These are phyloP conservation scores for Boletus sp. DNA, from an alignment of 768 basidiomycete genomes.

Conservation along the genomic window DNA sequence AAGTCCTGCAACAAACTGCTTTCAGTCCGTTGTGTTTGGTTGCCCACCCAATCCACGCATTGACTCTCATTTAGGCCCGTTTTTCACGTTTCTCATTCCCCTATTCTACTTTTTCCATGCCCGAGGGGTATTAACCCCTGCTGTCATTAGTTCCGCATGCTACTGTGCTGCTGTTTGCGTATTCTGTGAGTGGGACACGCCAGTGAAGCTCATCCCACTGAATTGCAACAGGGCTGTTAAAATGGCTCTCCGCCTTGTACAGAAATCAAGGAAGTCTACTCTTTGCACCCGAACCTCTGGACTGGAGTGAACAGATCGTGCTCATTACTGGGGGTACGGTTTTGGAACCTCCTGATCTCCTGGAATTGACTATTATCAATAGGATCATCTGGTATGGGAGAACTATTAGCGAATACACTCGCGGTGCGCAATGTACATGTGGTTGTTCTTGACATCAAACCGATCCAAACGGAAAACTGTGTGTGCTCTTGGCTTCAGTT, in stretches of 20 bases:
- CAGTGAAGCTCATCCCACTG: neutral
- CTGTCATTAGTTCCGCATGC: constrained; percentile 47
- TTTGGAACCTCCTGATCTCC: neutral
- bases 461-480: constrained; percentile 78
- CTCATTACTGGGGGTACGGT: constrained; percentile 86
- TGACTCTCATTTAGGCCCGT: constrained; percentile 56
- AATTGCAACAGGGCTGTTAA: constrained; percentile 53
- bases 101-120: constrained; percentile 77
- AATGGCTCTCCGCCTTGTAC: constrained; percentile 71
- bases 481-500: constrained; percentile 19
- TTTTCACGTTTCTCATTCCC: constrained; percentile 80
- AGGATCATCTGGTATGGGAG: constrained; percentile 91
- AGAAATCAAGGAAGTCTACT: constrained; percentile 71
- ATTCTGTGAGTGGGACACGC: constrained; percentile 56
- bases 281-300: constrained; percentile 56
- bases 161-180: constrained; percentile 61
- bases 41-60: neutral
- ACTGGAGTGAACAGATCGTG: constrained; percentile 90
- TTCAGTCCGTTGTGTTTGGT: constrained; percentile 59
- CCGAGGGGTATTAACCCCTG: constrained; percentile 46
- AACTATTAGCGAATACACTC: constrained; percentile 82
- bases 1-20: constrained; percentile 72
- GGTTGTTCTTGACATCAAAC: constrained; percentile 82
- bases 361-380: neutral
- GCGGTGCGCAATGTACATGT: constrained; percentile 80